Evolutionary conservation across 306 rosid species (phyloP).

Genomic region (Neltuma alba): DNA sequence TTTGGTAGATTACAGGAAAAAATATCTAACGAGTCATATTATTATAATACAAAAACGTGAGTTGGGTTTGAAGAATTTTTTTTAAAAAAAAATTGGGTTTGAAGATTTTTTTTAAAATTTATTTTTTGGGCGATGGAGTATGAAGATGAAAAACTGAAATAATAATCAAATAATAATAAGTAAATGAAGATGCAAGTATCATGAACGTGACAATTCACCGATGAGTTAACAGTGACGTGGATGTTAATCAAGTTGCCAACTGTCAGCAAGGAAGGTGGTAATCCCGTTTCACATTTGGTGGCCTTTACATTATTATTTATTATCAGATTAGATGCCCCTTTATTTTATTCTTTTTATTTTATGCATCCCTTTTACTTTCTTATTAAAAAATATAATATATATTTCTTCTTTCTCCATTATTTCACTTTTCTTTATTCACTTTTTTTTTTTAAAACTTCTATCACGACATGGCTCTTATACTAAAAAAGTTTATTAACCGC

Average conservation of each 20-base stretch:
- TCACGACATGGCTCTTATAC: no score
- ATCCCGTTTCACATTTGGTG: constrained; percentile 15
- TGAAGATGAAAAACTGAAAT: not conserved
- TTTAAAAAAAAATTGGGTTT: not conserved
- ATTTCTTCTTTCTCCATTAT: not conserved
- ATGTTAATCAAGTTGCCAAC: not conserved
- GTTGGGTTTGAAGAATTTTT: not conserved
- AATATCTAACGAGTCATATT: not conserved
- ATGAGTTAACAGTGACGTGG: not conserved
- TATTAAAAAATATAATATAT: not conserved
- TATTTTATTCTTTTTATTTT: not conserved
- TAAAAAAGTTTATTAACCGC: no score
- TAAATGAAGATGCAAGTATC: not conserved
- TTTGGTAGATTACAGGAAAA: not conserved
- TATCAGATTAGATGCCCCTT: not conserved
- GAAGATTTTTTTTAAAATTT: not conserved
- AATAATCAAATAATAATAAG: no score
- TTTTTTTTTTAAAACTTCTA: no score
- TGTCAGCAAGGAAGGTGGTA: not conserved
- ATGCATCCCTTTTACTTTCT: not conserved
- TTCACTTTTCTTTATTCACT: not conserved
- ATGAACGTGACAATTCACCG: not conserved
- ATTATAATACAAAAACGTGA: not conserved
- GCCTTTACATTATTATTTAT: not conserved
- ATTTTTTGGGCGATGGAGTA: not conserved